Percentiles rank a stretch among this genome's conserved stretches.
Conservation (phyloP, 2,329 filamentous ascomycete species). For the Mollisiaceae sp. region DNA sequence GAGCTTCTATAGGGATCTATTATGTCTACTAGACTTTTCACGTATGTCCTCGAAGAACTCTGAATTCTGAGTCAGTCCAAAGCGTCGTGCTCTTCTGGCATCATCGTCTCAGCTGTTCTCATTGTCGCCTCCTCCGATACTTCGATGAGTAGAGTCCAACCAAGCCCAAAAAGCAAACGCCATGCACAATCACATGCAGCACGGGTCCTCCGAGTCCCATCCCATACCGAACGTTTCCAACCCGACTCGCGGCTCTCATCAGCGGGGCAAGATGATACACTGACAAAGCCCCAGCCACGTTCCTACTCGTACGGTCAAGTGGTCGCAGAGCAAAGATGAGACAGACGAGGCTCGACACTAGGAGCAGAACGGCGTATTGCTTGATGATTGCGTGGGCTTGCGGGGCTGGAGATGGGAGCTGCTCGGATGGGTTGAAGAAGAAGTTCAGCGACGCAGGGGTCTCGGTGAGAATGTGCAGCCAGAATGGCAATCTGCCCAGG, state of each 20-base stretch:
- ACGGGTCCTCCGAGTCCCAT: slow-evolving; percentile 33
- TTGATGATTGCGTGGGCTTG: slow-evolving; percentile 44
- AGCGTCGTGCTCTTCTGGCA: neutral
- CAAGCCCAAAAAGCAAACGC: slow-evolving; percentile 14
- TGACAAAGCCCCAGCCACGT: slow-evolving; percentile 43
- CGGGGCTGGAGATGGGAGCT: slow-evolving; percentile 41
- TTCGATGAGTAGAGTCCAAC: slow-evolving; percentile 2
- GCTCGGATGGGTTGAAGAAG: slow-evolving; percentile 43
- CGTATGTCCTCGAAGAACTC: no score
- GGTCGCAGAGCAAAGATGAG: slow-evolving; percentile 40
- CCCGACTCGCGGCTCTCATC: slow-evolving; percentile 36
- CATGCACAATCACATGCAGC: slow-evolving; percentile 37
- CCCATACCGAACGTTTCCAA: slow-evolving; percentile 23
- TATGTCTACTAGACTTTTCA: neutral
- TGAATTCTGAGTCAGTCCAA: neutral
- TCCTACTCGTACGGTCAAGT: slow-evolving; percentile 39
- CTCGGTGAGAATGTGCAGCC: slow-evolving; percentile 45
- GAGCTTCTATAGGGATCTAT: neutral
- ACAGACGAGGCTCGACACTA: slow-evolving; percentile 44
- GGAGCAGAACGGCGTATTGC: slow-evolving; percentile 47
- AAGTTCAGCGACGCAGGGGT: slow-evolving; percentile 45
- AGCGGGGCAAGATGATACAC: slow-evolving; percentile 45
- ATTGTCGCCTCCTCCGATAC: neutral
- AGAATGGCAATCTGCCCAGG: slow-evolving; percentile 32
- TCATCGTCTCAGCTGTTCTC: neutral